Base-by-base conservation (phyloP, 2,329 filamentous ascomycete genomes). In the Apiospora pterosperma region DNA sequence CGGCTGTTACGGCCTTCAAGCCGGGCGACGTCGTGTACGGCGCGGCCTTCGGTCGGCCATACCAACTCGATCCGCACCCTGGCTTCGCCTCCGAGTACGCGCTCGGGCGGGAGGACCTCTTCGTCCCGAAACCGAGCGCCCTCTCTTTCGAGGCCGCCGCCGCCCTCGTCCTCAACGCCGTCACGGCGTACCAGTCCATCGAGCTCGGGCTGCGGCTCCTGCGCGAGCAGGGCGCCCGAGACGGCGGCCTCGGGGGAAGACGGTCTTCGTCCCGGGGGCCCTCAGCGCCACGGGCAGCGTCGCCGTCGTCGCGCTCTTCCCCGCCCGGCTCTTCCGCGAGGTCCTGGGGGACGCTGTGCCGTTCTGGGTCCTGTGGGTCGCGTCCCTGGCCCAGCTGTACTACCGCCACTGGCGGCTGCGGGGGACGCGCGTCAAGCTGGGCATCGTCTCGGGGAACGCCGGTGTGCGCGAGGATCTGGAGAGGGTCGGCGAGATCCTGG, bases 201-300 rank as follows among this genome's bases (percentile, higher is more conserved):
- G 74, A 73, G 39, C 75, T 73, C 2, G 83, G 78, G 0, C 66
- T 82, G 36, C 70, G 72, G 38, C 69, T 79, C 8, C 69, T 77
- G 48, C 42, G 76, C 76, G n/a, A 63, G 69, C 39, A 70, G 70
- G 25, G 69, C 66, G 62, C 63, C n/a, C 23, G 1, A n/a, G 74
- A 74, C 41, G 75, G 42, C 41, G 75, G 42, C 1, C 77, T 87
- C 0, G 72, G 78, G 23, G 83, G 82, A 84, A 82, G 73, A 85
- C 82, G 1, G 82, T 84, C 1, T 84, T 83, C 64, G 76, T 87
- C 7, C 78, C 82, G 0, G 85, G 76, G 2, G 84, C 79, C 0
- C 76, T 87, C 41, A 80, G 83, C 62, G 81, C 78, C 1, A 81
- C 79, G 0, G 84, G 85, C 0, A 75, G 77, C 2, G 72, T 80